Evolutionary conservation across 352 stramenopile species (phyloP).

Genomic region (Pelagophyceae sp.): DNA sequence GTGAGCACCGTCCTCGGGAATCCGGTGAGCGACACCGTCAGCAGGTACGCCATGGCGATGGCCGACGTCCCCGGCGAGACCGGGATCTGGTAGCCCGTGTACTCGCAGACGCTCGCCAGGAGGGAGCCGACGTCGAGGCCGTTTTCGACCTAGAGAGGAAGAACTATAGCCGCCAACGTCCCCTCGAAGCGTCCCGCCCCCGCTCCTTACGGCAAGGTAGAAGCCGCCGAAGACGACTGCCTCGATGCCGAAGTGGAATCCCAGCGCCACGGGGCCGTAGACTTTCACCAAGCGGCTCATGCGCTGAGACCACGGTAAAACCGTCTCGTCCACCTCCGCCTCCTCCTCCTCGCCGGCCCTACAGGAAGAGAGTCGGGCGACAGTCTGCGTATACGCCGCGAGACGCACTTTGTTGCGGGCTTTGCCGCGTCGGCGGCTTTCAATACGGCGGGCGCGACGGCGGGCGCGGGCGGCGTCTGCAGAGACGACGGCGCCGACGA

Average conservation of each 20-base stretch:
- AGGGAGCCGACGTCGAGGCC: constrained; percentile 8
- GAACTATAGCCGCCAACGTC: too few species aligned
- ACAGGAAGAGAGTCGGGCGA: too few species aligned
- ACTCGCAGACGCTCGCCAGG: not conserved
- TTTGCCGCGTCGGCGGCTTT: too few species aligned
- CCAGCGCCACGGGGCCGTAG: constrained; percentile 7
- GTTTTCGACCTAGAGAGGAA: too few species aligned
- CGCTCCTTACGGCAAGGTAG: not conserved
- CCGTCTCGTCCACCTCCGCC: not conserved
- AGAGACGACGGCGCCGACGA: too few species aligned
- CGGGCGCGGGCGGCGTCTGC: too few species aligned
- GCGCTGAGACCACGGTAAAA: not conserved
- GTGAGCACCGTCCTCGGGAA: constrained; percentile 12
- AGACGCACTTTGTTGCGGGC: too few species aligned
- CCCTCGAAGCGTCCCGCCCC: too few species aligned
- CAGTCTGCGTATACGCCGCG: too few species aligned
- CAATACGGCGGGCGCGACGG: too few species aligned
- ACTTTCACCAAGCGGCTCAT: not conserved
- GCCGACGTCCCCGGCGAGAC: not conserved
- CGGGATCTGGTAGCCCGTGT: not conserved
- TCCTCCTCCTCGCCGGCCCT: too few species aligned
- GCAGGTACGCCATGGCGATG: not conserved
- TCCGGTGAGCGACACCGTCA: constrained; percentile 3
- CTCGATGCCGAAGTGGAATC: constrained; percentile 15
- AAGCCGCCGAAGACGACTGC: constrained; percentile 5